phyloP scores from a whole-genome alignment of 352 stramenopile genomes.

The Pythium insidiosum region DNA sequence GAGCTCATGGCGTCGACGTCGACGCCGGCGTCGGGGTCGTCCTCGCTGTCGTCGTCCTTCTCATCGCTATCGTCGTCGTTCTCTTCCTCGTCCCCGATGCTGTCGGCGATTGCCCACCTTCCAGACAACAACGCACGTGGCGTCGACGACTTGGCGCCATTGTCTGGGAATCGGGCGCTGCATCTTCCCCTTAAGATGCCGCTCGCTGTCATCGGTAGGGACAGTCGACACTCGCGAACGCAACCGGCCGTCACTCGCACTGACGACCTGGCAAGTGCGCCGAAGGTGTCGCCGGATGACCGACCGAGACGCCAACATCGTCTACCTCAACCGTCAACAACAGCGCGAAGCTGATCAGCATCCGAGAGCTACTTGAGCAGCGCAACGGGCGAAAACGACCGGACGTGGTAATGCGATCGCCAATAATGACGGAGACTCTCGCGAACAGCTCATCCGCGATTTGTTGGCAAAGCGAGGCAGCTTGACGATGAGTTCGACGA shows the following conservation, averaged over 20 bases:
- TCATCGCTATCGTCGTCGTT: slow-evolving; percentile 2
- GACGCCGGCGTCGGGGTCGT: background rate
- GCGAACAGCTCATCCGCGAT: background rate
- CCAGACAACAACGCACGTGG: background rate
- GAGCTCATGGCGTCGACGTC: slow-evolving; percentile 38
- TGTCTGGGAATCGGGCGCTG: background rate
- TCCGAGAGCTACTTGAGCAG: slow-evolving; percentile 35
- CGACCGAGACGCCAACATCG: slow-evolving; percentile 45
- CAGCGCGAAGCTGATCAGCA: slow-evolving; percentile 52
- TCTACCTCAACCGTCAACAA: slow-evolving; percentile 29
- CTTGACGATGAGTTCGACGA: background rate
- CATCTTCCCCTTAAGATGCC: background rate
- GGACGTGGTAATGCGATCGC: slow-evolving; percentile 11
- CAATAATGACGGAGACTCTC: background rate
- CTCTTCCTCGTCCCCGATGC: background rate
- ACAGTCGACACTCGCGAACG: too few species aligned
- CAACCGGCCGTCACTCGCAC: background rate
- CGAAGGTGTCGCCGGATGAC: slow-evolving; percentile 39
- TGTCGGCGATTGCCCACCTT: background rate
- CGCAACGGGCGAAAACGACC: slow-evolving; percentile 16
- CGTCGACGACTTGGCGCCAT: background rate
- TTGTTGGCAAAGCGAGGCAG: background rate
- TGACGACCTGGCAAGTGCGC: background rate
- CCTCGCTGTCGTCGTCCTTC: slow-evolving; percentile 1
- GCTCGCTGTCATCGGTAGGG: background rate